Base-by-base conservation (phyloP, 257 asterid species). In the Linaria vulgaris region DNA sequence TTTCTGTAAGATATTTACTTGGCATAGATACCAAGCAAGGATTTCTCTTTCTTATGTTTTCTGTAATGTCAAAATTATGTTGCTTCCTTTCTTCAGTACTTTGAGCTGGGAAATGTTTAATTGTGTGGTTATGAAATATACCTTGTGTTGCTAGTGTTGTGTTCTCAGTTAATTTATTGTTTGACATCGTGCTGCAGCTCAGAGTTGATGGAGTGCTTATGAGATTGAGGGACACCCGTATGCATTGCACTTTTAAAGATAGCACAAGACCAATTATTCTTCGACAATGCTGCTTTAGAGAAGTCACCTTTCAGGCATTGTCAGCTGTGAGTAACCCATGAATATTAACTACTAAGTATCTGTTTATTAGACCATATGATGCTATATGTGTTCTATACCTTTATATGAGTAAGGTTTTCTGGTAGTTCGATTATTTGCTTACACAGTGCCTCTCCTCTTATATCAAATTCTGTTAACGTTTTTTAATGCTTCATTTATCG, bases 161-260 rank as follows among this genome's bases (percentile, higher is more conserved):
- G 54, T 56, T 56, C 69, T 56, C 50, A 59, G 66, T n/a, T 47
- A 67, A 53, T 77, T 68, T 37, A 59, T 34, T 63, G 41, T 54
- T 59, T 71, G 61, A 38, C 31, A 54, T 59, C 57, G 21, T 74
- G 70, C 79, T 62, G 44, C 87, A 94, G 97, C 97, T 94, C 68
- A 90, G 99, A 83, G 97, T 94, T 63, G 99, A 94, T 72, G 99
- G 99, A 65, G 97, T 79, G 78, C 95, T 90, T 49, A 80, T 94
- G 95, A 86, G 99, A 82, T 69, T 94, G 82, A 88, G 99, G 78
- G 99, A 90, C 72, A 90, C 97, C 43, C 99, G 97, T 46, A 71
- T 90, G 84, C 96, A 88, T 69, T 94, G 96, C 69, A 69, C 76
- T 59, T 94, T 90, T 54, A 69, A 46, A 63, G 89, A 76, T 27